Evolutionary conservation across 2,329 filamentous ascomycete genomes (phyloP).

Genomic region (Ampelomyces quisqualis): DNA sequence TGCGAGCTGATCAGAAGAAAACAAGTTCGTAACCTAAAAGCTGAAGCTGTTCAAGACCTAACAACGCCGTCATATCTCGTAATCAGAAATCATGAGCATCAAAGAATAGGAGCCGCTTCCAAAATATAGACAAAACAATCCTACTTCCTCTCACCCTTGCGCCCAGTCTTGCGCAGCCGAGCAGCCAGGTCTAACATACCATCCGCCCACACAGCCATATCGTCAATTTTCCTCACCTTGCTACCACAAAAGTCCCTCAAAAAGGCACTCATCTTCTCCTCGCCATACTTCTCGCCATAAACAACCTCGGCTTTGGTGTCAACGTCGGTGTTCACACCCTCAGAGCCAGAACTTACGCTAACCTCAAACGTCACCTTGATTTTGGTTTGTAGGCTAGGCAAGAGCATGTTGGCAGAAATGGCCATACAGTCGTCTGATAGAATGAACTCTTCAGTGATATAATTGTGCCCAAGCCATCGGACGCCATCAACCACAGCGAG

Average conservation of each 20-base stretch:
- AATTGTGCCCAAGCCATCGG: conserved; percentile 61
- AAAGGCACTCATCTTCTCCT: conserved; percentile 73
- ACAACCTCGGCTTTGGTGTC: conserved; percentile 62
- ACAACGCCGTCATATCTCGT: conserved; percentile 19
- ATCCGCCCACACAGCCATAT: conserved; percentile 46
- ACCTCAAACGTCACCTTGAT: conserved; percentile 64
- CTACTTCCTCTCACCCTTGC: conserved; percentile 45
- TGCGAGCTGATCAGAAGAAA: background rate
- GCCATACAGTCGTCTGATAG: conserved; percentile 65
- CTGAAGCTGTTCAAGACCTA: background rate
- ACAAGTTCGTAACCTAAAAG: background rate
- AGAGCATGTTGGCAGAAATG: conserved; percentile 62
- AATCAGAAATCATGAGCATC: conserved; percentile 7
- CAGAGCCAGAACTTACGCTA: conserved; percentile 46
- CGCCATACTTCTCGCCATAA: conserved; percentile 78
- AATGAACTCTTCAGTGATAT: conserved; percentile 64
- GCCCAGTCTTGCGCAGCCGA: conserved; percentile 48
- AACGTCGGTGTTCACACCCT: conserved; percentile 57
- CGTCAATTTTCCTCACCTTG: conserved; percentile 25
- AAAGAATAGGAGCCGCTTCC: too few relatives aligned
- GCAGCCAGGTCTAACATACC: conserved; percentile 48
- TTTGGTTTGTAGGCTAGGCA: conserved; percentile 67
- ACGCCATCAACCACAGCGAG: conserved; percentile 61
- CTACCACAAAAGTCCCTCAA: conserved; percentile 56
- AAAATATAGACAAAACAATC: background rate